Base-by-base conservation (phyloP, 2,329 filamentous ascomycete species). In the Cladosporium velox region DNA sequence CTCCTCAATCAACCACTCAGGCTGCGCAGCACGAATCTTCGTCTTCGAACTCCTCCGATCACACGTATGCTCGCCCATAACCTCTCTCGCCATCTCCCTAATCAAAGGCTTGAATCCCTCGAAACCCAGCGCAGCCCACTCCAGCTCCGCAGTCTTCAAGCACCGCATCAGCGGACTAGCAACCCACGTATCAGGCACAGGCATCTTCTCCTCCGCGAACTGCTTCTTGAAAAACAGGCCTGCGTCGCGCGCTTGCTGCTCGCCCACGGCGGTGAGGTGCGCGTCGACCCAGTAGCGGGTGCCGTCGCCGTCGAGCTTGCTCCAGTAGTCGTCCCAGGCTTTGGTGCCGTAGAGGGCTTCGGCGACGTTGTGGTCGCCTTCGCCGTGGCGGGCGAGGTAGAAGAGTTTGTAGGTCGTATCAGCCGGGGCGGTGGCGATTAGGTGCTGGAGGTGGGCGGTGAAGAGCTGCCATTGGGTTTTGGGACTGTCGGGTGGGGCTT, bases 291-390 rank as follows among this genome's bases (percentile, higher is more conserved):
- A 91, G 32, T 78, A 79, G 1, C 81, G 78, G 2, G 87, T 90
- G 55, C 79, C 83, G 72, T 91, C 90, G 68, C 89, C 89, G 41
- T 89, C 84, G 1, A 84, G 81, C 67, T 86, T 81, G 4, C 85
- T 83, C 87, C 87, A 91, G 79, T 91, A 90, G 75, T 71, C 73
- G 74, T 91, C 88, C 89, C 89, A 91, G 2, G 86, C 86, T 1
- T 86, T 84, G 0, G 88, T 91, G 57, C 88, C 88, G 70, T 90
- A 91, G 74, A 82, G 89, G 32, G 81, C 80, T 76, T 91, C 87
- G 15, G 88, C 89, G 7, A 86, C 85, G 71, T 89, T 89, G 76
- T 73, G 84, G 59, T 78, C 77, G 6, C 90, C 90, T 76, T 92
- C 85, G 26, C 90, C 90, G 73, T 92, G 90, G 47, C 90, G 86